Evolutionary conservation across 768 basidiomycete species (phyloP).

Genomic region (Lactarius tabidus): DNA sequence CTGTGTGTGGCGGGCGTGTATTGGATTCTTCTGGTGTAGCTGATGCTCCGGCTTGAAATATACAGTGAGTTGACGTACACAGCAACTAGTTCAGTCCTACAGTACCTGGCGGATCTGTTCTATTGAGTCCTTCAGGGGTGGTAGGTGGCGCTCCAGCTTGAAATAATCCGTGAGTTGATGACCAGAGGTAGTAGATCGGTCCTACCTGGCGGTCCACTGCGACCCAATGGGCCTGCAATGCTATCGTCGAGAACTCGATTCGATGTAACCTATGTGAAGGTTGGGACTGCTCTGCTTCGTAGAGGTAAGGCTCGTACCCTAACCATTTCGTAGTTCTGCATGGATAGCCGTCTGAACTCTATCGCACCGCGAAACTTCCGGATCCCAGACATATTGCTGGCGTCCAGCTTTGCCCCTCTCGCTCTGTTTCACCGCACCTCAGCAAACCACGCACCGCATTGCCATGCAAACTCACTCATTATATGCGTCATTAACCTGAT

Average conservation of each 20-base stretch:
- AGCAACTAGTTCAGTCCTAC: too few species aligned
- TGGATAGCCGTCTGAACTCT: neutral
- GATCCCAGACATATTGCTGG: neutral
- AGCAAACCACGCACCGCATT: neutral
- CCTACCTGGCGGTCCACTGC: neutral
- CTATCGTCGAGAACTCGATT: neutral
- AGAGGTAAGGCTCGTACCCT: neutral
- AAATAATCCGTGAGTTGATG: neutral
- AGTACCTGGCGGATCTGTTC: too few species aligned
- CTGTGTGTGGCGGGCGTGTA: too few species aligned
- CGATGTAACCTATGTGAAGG: neutral
- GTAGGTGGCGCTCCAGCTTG: neutral
- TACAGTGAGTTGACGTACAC: too few species aligned
- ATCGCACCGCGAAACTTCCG: neutral
- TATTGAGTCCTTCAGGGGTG: neutral
- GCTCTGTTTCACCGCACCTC: neutral
- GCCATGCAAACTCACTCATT: neutral
- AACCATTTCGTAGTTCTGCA: fast-evolving
- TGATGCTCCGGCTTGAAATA: too few species aligned
- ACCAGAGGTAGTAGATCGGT: neutral
- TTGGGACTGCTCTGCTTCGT: neutral
- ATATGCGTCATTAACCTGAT: fast-evolving
- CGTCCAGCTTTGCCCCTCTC: neutral
- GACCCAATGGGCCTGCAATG: neutral
- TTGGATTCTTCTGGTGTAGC: too few species aligned